phyloP scores from a whole-genome alignment of 176 grass and related monocot species.

The sorghum (Sorghum bicolor) region Sorghum_bicolor_NCBIv3 NC_012873.2:65149001-65149500 shows the following conservation, averaged over 20 bases:
- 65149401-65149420: constrained; percentile 92
- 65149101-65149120: constrained; percentile 65
- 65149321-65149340: constrained; percentile 87
- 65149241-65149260: constrained; percentile 11
- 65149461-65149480: constrained; percentile 12
- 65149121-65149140: constrained; percentile 76
- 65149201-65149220: neutral
- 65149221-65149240: constrained; percentile 6
- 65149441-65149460: constrained; percentile 13
- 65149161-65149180: constrained; percentile 67
- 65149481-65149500: neutral
- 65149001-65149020: constrained; percentile 93
- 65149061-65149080: constrained; percentile 68
- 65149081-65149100: constrained; percentile 60
- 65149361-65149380: constrained; percentile 80
- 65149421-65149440: constrained; percentile 37
- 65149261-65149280: constrained; percentile 93
- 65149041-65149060: constrained; percentile 68
- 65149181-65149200: neutral
- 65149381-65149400: constrained; percentile 57
- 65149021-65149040: constrained; percentile 87
- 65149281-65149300: constrained; percentile 78
- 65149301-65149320: constrained; percentile 57
- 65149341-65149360: constrained; percentile 66
- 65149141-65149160: constrained; percentile 96